Percentiles rank a stretch among this genome's conserved stretches.
Evolutionary conservation across 106 monocot species (phyloP).

Genomic region (Chionographis japonica): DNA sequence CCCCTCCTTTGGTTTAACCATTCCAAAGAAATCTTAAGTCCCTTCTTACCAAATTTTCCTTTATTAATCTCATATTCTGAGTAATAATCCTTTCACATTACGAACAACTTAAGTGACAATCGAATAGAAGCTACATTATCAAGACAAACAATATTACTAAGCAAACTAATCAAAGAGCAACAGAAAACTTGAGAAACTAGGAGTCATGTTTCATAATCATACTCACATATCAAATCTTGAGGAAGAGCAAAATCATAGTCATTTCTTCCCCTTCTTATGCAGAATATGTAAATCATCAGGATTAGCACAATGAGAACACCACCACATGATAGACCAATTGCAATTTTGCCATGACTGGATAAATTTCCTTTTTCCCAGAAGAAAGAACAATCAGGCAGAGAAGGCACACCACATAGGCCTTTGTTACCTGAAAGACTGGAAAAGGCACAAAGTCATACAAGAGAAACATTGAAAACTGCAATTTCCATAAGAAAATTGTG

Average conservation of each 20-base stretch:
- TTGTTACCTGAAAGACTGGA: conserved; percentile 91
- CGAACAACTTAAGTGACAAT: too few species aligned
- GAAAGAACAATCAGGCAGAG: conserved; percentile 81
- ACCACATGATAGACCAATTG: conserved; percentile 60
- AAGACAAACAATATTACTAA: background rate
- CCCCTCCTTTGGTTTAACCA: too few species aligned
- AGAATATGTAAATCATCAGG: conserved; percentile 57
- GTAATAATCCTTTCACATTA: too few species aligned
- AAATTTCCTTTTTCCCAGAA: conserved; percentile 79
- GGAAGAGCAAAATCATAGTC: conserved; percentile 96
- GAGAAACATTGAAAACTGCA: background rate
- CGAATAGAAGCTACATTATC: background rate
- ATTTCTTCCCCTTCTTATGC: conserved; percentile 56
- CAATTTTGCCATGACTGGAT: conserved; percentile 72
- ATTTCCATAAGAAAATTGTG: background rate
- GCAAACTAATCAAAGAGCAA: background rate
- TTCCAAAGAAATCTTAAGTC: too few species aligned
- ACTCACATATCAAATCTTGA: conserved; percentile 90
- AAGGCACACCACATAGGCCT: conserved; percentile 94
- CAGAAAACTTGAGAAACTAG: background rate
- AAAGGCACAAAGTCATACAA: background rate
- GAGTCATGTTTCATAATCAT: background rate
- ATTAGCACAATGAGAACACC: conserved; percentile 36
- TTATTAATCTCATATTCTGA: too few species aligned
- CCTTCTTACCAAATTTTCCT: too few species aligned